Evolutionary conservation across 2,329 filamentous ascomycete species (phyloP), one percentile per base, ranked within the genome.

Genomic region (Arthrobotrys pseudoclavata): DNA sequence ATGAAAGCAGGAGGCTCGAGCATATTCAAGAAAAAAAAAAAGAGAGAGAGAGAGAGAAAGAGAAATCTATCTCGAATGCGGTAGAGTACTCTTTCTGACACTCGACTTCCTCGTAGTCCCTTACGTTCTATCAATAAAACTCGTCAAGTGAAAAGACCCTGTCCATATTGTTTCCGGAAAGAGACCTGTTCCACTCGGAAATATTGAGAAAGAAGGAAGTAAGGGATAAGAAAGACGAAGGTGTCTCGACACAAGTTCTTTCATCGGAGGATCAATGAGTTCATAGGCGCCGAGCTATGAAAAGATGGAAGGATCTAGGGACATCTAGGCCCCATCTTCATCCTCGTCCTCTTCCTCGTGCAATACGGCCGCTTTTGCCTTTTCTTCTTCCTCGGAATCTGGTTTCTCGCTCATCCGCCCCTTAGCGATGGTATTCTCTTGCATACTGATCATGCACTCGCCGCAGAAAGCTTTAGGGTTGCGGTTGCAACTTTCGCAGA

Each of bases 381-480:
- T 22, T 15, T 18, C 3, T 42, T 26, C 34, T 22, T n/a, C 47
- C 15, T 45, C 55, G 24, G 26, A 18, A 42, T 40, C 55, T 13
- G 18, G 31, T 15, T 12, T n/a, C n/a, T 34, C 29, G n/a, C 6
- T 22, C 52, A 57, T 57, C 9, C 29, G 52, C 18, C 62, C 22
- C 10, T 69, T 50, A 15, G 64, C 57, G 34, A 45, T 76, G 45
- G n/a, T 69, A 13, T 22, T 13, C 40, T 76, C 71, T 18, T 47
- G 47, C 15, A 60, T 29, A 15, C 37, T 55, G 22, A 70, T 70
- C 72, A 76, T 76, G 26, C 72, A 76, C 18, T 76, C 72, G 4
- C 60, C 66, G 20, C 72, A 76, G 37, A 76, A 76, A 4, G 72
- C 72, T 42, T 76, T 76, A 5, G 60, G 66, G 24, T 76, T 76